These are phyloP conservation scores for Alternaria gansuensis DNA, from an alignment of 2,329 filamentous ascomycete genomes.

Conservation along the genomic window DNA sequence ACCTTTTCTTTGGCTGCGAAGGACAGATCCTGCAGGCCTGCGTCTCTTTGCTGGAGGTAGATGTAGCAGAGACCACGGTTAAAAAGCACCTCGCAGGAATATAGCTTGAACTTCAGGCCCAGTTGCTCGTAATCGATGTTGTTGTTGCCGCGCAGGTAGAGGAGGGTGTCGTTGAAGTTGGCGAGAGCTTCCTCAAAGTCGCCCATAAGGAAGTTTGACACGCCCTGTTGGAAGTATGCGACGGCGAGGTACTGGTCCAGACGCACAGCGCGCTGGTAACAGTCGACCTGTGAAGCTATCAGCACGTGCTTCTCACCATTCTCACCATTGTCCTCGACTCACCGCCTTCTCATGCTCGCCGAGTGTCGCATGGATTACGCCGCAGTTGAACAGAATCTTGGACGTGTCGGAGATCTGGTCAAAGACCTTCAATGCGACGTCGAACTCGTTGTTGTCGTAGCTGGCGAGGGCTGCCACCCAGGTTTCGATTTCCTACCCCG, in stretches of 20 bases:
- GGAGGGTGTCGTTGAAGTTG: slow-evolving; percentile 97
- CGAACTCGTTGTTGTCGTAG: slow-evolving; percentile 98
- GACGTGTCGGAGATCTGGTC: slow-evolving; percentile 91
- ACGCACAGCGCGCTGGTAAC: slow-evolving; percentile 88
- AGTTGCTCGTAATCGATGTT: slow-evolving; percentile 98
- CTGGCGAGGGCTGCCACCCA: slow-evolving; percentile 91
- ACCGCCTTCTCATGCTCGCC: slow-evolving; percentile 96
- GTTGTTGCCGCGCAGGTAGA: slow-evolving; percentile 94
- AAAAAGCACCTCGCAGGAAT: slow-evolving; percentile 97
- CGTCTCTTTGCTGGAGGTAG: slow-evolving; percentile 89
- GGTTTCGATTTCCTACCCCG: slow-evolving; percentile 89
- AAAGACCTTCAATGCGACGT: slow-evolving; percentile 84
- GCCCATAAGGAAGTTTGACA: slow-evolving; percentile 95
- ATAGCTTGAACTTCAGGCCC: slow-evolving; percentile 93
- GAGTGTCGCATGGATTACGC: slow-evolving; percentile 94
- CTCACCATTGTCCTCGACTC: slow-evolving; percentile 52
- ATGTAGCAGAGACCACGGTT: slow-evolving; percentile 98
- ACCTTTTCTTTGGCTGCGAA: slow-evolving; percentile 96
- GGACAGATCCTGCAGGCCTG: slow-evolving; percentile 87
- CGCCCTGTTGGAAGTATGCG: slow-evolving; percentile 97
- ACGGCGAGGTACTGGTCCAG: slow-evolving; percentile 96
- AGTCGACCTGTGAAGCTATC: slow-evolving; percentile 74
- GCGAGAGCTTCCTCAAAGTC: slow-evolving; percentile 97
- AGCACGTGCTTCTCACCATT: slow-evolving; percentile 25
- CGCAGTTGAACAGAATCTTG: slow-evolving; percentile 98